phyloP scores from a whole-genome alignment of 1,139 yeast genomes.

The Meyerozyma guilliermondii region DNA sequence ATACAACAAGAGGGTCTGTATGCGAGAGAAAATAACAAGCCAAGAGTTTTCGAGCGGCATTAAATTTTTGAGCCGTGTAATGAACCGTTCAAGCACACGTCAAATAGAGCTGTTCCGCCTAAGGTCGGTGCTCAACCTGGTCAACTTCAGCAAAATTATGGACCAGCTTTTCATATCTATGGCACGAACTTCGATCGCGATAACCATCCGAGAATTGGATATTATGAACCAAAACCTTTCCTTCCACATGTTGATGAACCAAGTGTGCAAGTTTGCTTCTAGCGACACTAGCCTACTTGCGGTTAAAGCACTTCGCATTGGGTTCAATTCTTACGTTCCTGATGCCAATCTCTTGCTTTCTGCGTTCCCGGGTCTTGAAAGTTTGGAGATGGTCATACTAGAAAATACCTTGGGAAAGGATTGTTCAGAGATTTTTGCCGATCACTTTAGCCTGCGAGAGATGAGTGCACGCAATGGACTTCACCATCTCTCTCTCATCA shows the following conservation, averaged over 20 bases:
- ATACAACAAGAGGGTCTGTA: background rate
- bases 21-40: background rate
- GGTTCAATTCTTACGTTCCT: background rate
- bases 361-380: background rate
- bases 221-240: slow-evolving; percentile 1
- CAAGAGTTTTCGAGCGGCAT: background rate
- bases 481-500: background rate
- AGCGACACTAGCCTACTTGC: background rate
- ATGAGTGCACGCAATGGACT: background rate
- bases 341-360: background rate
- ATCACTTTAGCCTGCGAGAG: background rate
- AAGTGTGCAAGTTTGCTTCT: background rate
- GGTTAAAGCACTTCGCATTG: background rate
- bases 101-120: background rate
- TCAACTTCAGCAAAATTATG: background rate
- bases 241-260: background rate
- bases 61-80: background rate
- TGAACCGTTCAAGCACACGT: background rate
- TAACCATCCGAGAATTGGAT: background rate
- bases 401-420: background rate
- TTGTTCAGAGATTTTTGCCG: background rate
- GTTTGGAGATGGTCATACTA: background rate
- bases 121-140: background rate
- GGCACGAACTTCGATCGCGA: background rate
- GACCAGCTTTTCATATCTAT: background rate